Evolutionary conservation across 208 protist species (phyloP).

Genomic region (Acanthamoeba castellanii): DNA sequence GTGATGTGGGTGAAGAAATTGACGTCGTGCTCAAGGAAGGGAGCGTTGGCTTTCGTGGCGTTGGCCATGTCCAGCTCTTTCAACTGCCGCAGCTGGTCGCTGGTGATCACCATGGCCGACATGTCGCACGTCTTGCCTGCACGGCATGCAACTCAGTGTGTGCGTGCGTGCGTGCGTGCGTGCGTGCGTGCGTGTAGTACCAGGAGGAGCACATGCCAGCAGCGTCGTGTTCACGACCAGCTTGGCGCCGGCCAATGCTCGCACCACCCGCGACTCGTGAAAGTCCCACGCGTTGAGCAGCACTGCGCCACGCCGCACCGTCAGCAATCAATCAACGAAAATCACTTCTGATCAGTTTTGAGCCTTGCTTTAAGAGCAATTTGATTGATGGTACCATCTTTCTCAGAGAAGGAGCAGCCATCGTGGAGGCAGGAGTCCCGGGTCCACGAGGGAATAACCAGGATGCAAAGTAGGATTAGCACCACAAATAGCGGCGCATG

Average conservation of each 20-base stretch:
- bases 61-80: background rate
- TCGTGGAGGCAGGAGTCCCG: background rate
- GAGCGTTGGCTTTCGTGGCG: background rate
- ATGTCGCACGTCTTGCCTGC: background rate
- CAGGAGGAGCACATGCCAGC: background rate
- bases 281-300: background rate
- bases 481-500: too few relatives aligned
- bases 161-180: too few relatives aligned
- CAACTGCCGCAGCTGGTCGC: background rate
- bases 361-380: too few relatives aligned
- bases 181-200: background rate
- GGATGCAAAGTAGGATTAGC: too few relatives aligned
- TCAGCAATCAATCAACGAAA: background rate
- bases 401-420: background rate
- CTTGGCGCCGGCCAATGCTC: background rate
- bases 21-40: background rate
- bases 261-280: constrained; percentile 5
- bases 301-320: background rate
- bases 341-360: background rate
- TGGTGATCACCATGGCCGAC: background rate
- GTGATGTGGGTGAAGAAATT: constrained; percentile 2
- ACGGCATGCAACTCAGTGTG: too few relatives aligned
- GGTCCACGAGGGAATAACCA: background rate
- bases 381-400: background rate
- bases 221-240: background rate